Evolutionary conservation across 768 basidiomycete genomes (phyloP).

Genomic region (Rhodotorula kratochvilovae): DNA sequence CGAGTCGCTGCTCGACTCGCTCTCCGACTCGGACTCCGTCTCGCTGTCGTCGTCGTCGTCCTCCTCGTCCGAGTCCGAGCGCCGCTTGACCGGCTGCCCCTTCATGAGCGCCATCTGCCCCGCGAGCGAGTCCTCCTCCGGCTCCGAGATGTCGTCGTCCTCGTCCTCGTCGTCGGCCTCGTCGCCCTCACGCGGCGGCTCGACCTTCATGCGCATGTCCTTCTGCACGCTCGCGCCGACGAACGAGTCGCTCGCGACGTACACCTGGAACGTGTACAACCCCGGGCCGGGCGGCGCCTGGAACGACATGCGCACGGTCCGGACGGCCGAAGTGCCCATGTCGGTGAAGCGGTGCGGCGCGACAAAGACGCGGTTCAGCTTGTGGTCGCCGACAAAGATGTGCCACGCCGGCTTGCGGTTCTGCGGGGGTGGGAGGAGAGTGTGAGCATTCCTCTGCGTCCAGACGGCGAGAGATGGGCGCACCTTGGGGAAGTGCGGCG

Average conservation of each 20-base stretch:
- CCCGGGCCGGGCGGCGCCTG: conserved; percentile 83
- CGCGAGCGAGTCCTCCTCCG: conserved; percentile 90
- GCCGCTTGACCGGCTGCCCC: conserved; percentile 41
- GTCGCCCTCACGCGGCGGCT: conserved; percentile 58
- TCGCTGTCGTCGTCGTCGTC: conserved; percentile 54
- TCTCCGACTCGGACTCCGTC: conserved; percentile 44
- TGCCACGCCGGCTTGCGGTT: conserved; percentile 83
- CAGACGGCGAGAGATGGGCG: conserved; percentile 40
- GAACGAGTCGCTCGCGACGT: conserved; percentile 80
- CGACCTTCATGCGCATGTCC: conserved; percentile 61
- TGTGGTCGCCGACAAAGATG: conserved; percentile 52
- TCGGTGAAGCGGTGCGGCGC: conserved; percentile 49
- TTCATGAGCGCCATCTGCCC: conserved; percentile 95
- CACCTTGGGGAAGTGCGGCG: conserved; percentile 86
- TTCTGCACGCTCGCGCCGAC: conserved; percentile 70
- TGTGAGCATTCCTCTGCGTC: too few species aligned
- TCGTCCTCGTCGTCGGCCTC: conserved; percentile 48
- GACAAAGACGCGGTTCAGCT: conserved; percentile 45
- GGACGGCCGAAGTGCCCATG: conserved; percentile 59
- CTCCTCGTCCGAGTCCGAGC: conserved; percentile 52
- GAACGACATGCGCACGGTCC: conserved; percentile 86
- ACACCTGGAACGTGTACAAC: conserved; percentile 80
- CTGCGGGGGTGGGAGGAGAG: conserved; percentile 48
- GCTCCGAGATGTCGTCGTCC: conserved; percentile 95
- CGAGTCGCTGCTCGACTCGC: neutral